Evolutionary conservation across 2,329 filamentous ascomycete genomes (phyloP), one percentile per base, ranked within the genome.

Genomic region (Fusarium zealandicum): DNA sequence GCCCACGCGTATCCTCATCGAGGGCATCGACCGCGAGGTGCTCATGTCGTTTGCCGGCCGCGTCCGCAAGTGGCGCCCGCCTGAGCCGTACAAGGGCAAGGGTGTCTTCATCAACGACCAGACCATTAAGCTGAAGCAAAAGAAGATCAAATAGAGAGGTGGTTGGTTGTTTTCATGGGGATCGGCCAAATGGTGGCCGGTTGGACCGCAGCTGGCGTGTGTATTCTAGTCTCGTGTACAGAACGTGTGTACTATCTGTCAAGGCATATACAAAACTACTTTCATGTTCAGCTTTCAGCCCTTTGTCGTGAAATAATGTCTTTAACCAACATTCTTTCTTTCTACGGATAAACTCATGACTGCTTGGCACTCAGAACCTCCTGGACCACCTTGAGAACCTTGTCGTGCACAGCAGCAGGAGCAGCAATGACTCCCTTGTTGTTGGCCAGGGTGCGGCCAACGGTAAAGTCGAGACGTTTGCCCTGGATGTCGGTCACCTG

Each of bases 31-130:
- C 72, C 92, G 92, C 72, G 88, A 96, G 75, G 83, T 88, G 41
- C 86, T 99, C 60, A 95, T 92, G 82, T 87, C 90, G 53, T 97
- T 98, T 75, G 95, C 95, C 14, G 95, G 95, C 1, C 81, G 88
- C 66, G 96, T 99, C 65, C 83, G 92, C 67, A 84, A 81, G 75
- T 98, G 93, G 93, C 88, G 95, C 72, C 84, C 84, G 62, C 95
- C 95, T 25, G 95, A 99, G 78, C 95, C 95, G 63, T 99, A 99
- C 78, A 99, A 99, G 85, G 95, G 95, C 65, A 98, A 99, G 86
- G 95, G 95, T 68, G 96, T 99, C 67, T 99, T 98, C 73, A 88
- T 99, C 68, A 96, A 98, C 71, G 92, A 93, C 61, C 92, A 99
- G 82, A 97, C 92, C 25, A 97, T 99, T 78, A 96, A 90, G 83